A percentile compares a stretch with the other conserved stretches of the same genome.
Evolutionary conservation across 371 early-diverging fungal species (phyloP).

Genomic region (Dinochytrium kinnereticum): DNA sequence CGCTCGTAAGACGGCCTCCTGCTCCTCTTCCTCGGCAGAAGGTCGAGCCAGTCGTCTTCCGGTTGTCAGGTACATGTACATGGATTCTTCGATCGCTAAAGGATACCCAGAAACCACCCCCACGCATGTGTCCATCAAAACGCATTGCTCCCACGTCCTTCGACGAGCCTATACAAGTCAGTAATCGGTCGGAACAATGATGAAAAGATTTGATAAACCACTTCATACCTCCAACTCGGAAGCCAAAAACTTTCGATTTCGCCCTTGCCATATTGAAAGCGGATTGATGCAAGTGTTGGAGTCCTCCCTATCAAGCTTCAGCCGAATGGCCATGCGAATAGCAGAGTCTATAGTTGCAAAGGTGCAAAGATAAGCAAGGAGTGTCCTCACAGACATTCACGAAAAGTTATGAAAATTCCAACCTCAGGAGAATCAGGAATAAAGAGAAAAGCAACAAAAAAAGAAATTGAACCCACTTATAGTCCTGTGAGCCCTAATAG

Average conservation of each 20-base stretch:
- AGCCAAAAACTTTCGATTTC: constrained; percentile 1
- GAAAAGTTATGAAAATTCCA: background rate
- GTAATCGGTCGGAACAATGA: background rate
- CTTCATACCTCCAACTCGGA: constrained; percentile 14
- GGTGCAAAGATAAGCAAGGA: background rate
- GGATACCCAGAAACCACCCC: constrained; percentile 25
- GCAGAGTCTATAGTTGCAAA: background rate
- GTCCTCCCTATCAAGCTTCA: constrained; percentile 30
- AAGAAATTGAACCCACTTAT: constrained; percentile 14
- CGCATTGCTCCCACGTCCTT: constrained; percentile 26
- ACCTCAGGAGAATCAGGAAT: background rate
- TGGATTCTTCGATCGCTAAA: constrained; percentile 25
- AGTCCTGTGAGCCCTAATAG: constrained; percentile 20
- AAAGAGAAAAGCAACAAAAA: background rate
- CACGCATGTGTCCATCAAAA: constrained; percentile 27
- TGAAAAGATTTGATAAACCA: background rate
- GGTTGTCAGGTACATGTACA: constrained; percentile 14
- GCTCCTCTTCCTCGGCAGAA: background rate
- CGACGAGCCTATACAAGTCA: constrained; percentile 16
- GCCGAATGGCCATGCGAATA: constrained; percentile 28
- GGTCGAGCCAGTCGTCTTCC: background rate
- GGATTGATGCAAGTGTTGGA: constrained; percentile 27
- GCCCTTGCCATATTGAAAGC: constrained; percentile 22
- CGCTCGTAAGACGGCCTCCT: background rate
- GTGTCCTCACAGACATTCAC: background rate